Base-by-base conservation (phyloP, 1,139 yeast genomes). In the Saccharomyces hybrid region DNA sequence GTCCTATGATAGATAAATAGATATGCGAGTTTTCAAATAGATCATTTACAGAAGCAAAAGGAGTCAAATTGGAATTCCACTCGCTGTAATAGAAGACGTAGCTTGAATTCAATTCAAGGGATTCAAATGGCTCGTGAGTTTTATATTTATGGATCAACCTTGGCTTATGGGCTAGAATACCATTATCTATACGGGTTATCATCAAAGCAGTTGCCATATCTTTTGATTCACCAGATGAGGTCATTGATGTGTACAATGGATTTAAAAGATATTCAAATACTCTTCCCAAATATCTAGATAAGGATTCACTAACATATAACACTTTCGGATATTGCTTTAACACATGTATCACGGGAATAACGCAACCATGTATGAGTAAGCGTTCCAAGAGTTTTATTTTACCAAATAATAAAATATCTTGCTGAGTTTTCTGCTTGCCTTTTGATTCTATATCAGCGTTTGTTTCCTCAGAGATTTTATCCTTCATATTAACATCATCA, bases 241-340 rank as follows among this genome's bases (percentile, higher is more conserved):
- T 34, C n/a, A 57, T 52, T 3, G 50, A 31, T 42, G 52, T n/a
- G 47, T 63, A 82, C 31, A 84, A 73, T 1, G 88, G 86, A 0
- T 72, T 65, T 4, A 89, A 72, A 57, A 79, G 73, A 5, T 72
- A 67, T 20, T 78, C 78, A 54, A 83, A 73, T n/a, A 86, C 57
- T 49, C 84, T 65, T 41, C 73, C 62, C 31, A 87, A 70, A 32
- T 81, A 69, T n/a, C 70, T 73, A 0, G 81, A 74, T 7, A 84
- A 68, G 11, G 78, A 82, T 0, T 77, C 76, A 59, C 82, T 83
- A 1, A 85, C 73, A 49, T 78, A 73, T 1, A 85, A 81, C 50
- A 89, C 69, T 57, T 75, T 81, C 6, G 96, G 95, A 63, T 80
- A 81, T 57, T 78, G 77, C 1, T 82, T 73, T 5, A 90, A 72